Evolutionary conservation across 805 yeast species (phyloP), one percentile per base, ranked within the genome.

Genomic region (Metschnikowia continentalis): DNA sequence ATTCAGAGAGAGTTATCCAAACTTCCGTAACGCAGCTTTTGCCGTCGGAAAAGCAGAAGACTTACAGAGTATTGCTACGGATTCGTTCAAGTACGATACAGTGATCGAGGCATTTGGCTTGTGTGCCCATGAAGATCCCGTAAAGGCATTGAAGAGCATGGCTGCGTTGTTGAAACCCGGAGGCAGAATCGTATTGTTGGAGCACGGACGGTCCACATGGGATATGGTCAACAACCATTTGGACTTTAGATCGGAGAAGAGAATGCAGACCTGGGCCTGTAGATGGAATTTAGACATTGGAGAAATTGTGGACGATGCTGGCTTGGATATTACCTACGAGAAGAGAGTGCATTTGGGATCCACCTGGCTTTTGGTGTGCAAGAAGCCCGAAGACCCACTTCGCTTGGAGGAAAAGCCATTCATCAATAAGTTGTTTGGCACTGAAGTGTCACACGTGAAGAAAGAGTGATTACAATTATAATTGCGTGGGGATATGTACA

Each of bases 241-340:
- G 66, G 97, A 94, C 66, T 80, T 81, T 53, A 77, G 94, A 55
- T 91, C 97, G 3, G 90, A 82, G 54, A 80, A 82, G 58, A 84
- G 97, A 68, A 80, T 91, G 71, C 81, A 86, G 52, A 82, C 85
- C 3, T 94, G 98, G 97, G 99, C 97, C 1, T 94, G 99, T 68
- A 76, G 98, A 63, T 94, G 98, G 97, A 94, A 94, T 64, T 72
- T 94, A 55, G 98, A 94, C 64, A 88, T 94, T 57, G 96, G 91
- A 22, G 95, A 86, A 59, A 75, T 94, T 38, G 77, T 94, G 26
- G 91, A 87, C 63, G 83, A 82, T 52, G 84, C 96, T 6, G 96
- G 96, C 0, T 74, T 94, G 50, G 91, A 87, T 57, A 79, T 94
- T 41, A 88, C 90, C 2, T 83, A 82, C 58, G 92, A 88, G 61